Evolutionary conservation across 768 basidiomycete genomes (phyloP), one percentile per base, ranked within the genome.

Genomic region (Asterophora lycoperdoides): DNA sequence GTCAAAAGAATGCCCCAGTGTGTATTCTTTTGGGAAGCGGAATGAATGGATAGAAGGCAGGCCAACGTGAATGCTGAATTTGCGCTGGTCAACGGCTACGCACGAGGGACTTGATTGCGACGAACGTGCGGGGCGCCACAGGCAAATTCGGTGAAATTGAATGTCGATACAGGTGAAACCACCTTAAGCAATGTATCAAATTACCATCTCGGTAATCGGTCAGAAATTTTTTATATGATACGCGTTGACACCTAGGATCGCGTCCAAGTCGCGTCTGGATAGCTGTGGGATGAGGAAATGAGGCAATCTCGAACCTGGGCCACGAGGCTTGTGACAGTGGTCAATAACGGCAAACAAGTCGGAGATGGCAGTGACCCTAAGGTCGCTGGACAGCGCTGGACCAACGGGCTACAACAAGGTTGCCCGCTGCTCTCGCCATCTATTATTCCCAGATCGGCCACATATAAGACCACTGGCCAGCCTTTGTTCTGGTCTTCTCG

Each of bases 261-360:
- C 23, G 23, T 23, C 23, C 23, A 23, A 23, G 23, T 23, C 23
- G 23, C 23, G 23, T 23, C 23, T 23, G 3, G 23, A 6, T 23
- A 3, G 23, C 6, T 23, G 6, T 23, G 23, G 23, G 23, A 23
- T 23, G 23, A 23, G 23, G 23, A 6, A 3, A 23, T 23, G 23
- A 23, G 23, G 23, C 3, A 23, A 23, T 23, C 23, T n/a, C n/a
- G n/a, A n/a, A n/a, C n/a, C n/a, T 23, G 23, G 23, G 23, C 3
- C 23, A 23, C 23, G 23, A 23, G 23, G 23, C 23, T 23, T 23
- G 23, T n/a, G 48, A 14, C 41, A 28, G 35, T 51, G 41, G 42
- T 48, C 42, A 56, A 56, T 52, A 56, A 18, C 28, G 17, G 18
- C 50, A 54, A 56, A 56, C 40, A 56, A 46, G 46, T 23, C 29